phyloP scores from a whole-genome alignment of 176 grass and related monocot species.

The Pontederia paniculata region DNA sequence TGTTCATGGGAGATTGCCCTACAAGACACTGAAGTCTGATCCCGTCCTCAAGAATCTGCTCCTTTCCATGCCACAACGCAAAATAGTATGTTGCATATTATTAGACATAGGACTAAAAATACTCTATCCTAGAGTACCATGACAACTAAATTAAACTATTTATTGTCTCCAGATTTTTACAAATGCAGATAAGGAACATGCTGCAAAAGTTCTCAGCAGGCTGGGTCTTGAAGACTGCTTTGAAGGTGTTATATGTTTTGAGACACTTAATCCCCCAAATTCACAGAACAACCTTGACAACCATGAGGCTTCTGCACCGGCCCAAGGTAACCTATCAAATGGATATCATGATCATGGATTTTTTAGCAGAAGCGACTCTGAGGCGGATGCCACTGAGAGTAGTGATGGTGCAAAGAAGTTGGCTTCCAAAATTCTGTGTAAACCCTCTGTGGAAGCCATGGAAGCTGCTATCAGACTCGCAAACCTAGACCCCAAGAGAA shows the following conservation, averaged over 20 bases:
- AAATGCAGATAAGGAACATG: conserved; percentile 73
- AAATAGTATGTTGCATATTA: conserved; percentile 42
- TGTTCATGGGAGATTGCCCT: conserved; percentile 70
- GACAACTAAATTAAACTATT: not conserved
- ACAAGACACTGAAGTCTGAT: conserved; percentile 66
- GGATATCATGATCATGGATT: not conserved
- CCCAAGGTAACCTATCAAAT: too few species aligned
- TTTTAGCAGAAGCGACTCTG: conserved; percentile 6
- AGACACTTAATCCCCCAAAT: conserved; percentile 52
- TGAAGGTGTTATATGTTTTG: conserved; percentile 84
- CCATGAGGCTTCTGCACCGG: not conserved
- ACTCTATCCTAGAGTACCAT: not conserved
- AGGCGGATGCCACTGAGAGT: not conserved
- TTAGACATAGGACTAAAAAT: not conserved
- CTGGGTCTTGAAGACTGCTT: conserved; percentile 86
- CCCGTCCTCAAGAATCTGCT: conserved; percentile 58
- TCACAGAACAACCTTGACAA: not conserved
- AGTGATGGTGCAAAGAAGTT: not conserved
- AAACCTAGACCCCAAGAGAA: conserved; percentile 61
- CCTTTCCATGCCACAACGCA: conserved; percentile 76
- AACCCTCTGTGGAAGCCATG: conserved; percentile 77
- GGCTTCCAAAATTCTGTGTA: conserved; percentile 48
- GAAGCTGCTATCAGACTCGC: conserved; percentile 62
- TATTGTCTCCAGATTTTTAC: conserved; percentile 59
- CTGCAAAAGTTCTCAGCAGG: conserved; percentile 40